These are phyloP conservation scores for Colletotrichum costaricense DNA, from an alignment of 2,329 filamentous ascomycete species.

Conservation along the genomic window DNA sequence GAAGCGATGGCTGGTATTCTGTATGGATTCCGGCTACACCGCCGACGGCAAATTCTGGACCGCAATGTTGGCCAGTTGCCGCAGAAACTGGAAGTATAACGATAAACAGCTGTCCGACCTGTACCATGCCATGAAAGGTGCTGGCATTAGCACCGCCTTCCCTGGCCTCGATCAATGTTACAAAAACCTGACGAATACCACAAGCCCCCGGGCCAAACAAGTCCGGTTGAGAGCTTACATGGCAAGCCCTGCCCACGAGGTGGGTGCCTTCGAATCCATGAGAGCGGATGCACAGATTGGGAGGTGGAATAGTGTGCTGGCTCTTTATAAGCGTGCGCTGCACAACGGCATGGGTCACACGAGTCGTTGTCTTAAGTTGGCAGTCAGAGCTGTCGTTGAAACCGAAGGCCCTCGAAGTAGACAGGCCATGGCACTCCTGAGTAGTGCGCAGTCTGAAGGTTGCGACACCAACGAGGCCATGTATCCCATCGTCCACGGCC, in stretches of 20 bases:
- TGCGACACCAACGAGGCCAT: constrained; percentile 54
- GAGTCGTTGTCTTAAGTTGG: constrained; percentile 57
- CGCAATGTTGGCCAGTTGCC: constrained; percentile 51
- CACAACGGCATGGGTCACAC: constrained; percentile 50
- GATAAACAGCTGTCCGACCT: constrained; percentile 49
- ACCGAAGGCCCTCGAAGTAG: constrained; percentile 42
- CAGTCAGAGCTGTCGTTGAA: constrained; percentile 56
- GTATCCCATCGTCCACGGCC: constrained; percentile 51
- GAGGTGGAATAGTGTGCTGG: constrained; percentile 46
- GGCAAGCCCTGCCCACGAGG: constrained; percentile 41
- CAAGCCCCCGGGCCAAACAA: constrained; percentile 33
- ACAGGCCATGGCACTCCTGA: constrained; percentile 53
- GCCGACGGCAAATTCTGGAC: constrained; percentile 52
- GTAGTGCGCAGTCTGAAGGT: constrained; percentile 51
- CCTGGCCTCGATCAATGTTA: constrained; percentile 29
- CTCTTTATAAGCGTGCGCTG: constrained; percentile 52
- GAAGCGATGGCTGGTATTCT: constrained; percentile 54
- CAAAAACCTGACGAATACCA: constrained; percentile 1
- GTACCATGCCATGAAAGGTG: constrained; percentile 42
- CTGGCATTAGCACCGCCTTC: constrained; percentile 40
- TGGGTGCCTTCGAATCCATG: constrained; percentile 53
- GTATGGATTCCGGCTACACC: constrained; percentile 47
- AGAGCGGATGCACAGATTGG: constrained; percentile 48
- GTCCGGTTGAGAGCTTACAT: constrained; percentile 33
- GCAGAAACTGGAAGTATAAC: constrained; percentile 49